Evolutionary conservation across 1,284 basidiomycete genomes (phyloP).

Genomic region (Moesziomyces antarcticus): DNA sequence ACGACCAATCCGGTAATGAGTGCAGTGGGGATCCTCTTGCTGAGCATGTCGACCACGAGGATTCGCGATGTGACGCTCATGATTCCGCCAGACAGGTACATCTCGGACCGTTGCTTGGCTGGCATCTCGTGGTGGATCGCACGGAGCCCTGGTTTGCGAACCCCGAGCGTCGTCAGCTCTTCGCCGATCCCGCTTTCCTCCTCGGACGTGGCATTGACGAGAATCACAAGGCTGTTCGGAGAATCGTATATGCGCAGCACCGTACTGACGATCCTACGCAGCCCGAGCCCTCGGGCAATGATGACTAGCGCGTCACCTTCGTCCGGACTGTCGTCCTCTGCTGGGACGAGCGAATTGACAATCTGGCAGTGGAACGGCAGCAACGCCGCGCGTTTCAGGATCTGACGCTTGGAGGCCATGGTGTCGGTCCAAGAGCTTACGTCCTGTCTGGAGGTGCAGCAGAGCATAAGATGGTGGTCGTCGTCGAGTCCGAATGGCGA

Average conservation of each 20-base stretch:
- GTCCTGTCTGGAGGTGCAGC: neutral
- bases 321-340: conserved; percentile 52
- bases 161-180: conserved; percentile 90
- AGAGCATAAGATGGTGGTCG: neutral
- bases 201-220: conserved; percentile 83
- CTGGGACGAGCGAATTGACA: conserved; percentile 57
- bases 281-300: conserved; percentile 60
- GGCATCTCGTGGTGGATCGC: conserved; percentile 85
- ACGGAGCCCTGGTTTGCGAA: conserved; percentile 83
- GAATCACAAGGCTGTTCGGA: conserved; percentile 82
- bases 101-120: conserved; percentile 78
- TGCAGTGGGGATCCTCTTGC: conserved; percentile 81
- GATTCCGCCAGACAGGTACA: conserved; percentile 72
- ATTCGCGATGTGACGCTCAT: conserved; percentile 93
- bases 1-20: conserved; percentile 91
- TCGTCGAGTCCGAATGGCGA: neutral
- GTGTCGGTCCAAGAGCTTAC: neutral
- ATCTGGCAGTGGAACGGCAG: conserved; percentile 63
- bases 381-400: conserved; percentile 38
- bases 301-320: conserved; percentile 71
- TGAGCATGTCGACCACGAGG: conserved; percentile 93
- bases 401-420: conserved; percentile 24
- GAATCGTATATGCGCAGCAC: conserved; percentile 83
- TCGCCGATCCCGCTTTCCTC: conserved; percentile 92
- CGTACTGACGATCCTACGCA: conserved; percentile 60